These are phyloP conservation scores for Fusarium nematophilum DNA, from an alignment of 2,329 filamentous ascomycete genomes.

Conservation along the genomic window DNA sequence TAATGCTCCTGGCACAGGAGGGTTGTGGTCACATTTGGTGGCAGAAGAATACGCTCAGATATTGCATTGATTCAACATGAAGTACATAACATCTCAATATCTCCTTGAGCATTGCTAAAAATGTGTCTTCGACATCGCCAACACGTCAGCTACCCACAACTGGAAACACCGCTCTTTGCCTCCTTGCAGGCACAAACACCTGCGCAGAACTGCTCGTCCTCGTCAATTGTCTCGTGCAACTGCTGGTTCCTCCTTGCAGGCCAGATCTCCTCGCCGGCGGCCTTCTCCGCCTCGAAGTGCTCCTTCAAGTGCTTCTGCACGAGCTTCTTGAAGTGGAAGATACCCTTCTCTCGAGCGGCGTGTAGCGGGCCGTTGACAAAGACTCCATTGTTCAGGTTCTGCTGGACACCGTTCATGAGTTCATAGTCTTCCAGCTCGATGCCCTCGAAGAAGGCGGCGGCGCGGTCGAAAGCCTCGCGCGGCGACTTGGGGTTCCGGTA, in stretches of 20 bases:
- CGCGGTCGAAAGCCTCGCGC: background rate
- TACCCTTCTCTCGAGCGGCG: background rate
- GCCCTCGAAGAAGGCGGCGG: background rate
- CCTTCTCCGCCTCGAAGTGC: background rate
- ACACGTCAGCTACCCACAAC: too few relatives aligned
- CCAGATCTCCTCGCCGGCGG: background rate
- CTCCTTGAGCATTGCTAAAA: too few relatives aligned
- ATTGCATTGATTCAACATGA: too few relatives aligned
- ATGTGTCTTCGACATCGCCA: too few relatives aligned
- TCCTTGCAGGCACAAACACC: background rate
- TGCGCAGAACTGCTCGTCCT: background rate
- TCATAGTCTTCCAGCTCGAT: background rate
- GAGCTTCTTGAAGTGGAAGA: background rate
- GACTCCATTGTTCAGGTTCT: background rate
- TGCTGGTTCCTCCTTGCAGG: background rate
- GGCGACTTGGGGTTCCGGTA: slow-evolving; percentile 8
- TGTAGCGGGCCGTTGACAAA: background rate
- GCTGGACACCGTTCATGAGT: background rate
- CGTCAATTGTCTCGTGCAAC: background rate
- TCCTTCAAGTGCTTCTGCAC: background rate
- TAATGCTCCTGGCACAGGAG: too few relatives aligned
- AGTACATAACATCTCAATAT: too few relatives aligned
- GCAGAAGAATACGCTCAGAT: too few relatives aligned
- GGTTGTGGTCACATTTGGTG: too few relatives aligned
- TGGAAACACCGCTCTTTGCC: background rate